phyloP scores from a whole-genome alignment of 176 grass and related monocot genomes.

The Tillandsia fasciculata region DNA sequence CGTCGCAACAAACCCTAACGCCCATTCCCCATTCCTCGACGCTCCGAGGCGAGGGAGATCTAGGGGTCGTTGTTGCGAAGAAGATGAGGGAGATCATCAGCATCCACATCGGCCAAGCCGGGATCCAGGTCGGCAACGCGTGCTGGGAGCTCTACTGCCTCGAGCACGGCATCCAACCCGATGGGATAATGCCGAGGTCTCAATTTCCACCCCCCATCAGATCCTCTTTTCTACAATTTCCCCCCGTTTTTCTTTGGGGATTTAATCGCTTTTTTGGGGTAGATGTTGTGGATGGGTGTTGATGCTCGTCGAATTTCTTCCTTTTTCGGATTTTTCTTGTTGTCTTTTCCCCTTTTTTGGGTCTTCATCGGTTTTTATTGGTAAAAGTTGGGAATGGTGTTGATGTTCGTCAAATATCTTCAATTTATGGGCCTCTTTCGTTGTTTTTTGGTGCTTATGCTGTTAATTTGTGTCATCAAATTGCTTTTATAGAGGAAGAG shows the following conservation, averaged over 20 bases:
- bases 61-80: not conserved
- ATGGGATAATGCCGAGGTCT: constrained; percentile 1
- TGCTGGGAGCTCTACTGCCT: constrained; percentile 6
- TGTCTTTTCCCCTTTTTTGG: too few relatives aligned
- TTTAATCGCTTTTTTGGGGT: not conserved
- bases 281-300: too few relatives aligned
- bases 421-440: too few relatives aligned
- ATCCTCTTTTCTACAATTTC: not conserved
- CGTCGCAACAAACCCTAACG: not conserved
- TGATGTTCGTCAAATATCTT: too few relatives aligned
- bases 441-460: too few relatives aligned
- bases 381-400: too few relatives aligned
- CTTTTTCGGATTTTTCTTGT: too few relatives aligned
- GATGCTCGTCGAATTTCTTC: too few relatives aligned
- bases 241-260: not conserved
- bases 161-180: constrained; percentile 3
- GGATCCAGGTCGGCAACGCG: constrained; percentile 2
- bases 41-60: not conserved
- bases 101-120: constrained; percentile 2
- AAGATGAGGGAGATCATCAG: constrained; percentile 1
- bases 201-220: not conserved
- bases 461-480: too few relatives aligned
- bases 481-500: too few relatives aligned
- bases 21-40: too few relatives aligned
- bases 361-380: too few relatives aligned